Evolutionary conservation across 371 early-diverging fungal genomes (phyloP).

Genomic region (Circinella umbellata): DNA sequence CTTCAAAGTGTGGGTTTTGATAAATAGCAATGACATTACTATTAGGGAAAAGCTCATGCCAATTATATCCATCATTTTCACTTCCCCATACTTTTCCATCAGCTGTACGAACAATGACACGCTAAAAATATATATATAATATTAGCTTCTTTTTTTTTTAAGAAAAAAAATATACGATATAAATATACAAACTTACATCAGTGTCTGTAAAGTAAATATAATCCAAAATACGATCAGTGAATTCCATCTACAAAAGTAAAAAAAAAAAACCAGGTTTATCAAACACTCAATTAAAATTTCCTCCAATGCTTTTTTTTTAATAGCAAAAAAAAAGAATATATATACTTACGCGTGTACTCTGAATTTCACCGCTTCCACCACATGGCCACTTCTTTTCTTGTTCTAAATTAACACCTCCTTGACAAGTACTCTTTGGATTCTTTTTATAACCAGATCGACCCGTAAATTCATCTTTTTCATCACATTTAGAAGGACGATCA

Average conservation of each 20-base stretch:
- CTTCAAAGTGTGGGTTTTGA: conserved; percentile 73
- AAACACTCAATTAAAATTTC: too few relatives aligned
- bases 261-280: neutral
- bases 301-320: too few relatives aligned
- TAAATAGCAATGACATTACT: conserved; percentile 56
- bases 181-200: conserved; percentile 32
- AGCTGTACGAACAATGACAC: conserved; percentile 61
- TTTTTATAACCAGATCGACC: conserved; percentile 77
- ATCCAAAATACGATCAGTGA: conserved; percentile 56
- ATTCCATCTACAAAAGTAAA: conserved; percentile 31
- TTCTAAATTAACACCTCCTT: conserved; percentile 67
- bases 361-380: conserved; percentile 35
- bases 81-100: conserved; percentile 67
- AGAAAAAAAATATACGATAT: neutral
- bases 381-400: conserved; percentile 54
- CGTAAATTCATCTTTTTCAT: conserved; percentile 53
- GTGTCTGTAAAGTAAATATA: conserved; percentile 72
- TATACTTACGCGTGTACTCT: conserved; percentile 25
- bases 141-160: conserved; percentile 8
- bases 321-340: too few relatives aligned
- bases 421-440: conserved; percentile 62
- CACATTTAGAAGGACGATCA: conserved; percentile 67
- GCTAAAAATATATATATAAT: conserved; percentile 10
- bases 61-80: conserved; percentile 76
- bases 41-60: conserved; percentile 57